A percentile compares a stretch with the other conserved stretches of the same genome.
These are phyloP conservation scores for Blastomyces emzantsi DNA, from an alignment of 2,329 filamentous ascomycete genomes.

Conservation along the genomic window DNA sequence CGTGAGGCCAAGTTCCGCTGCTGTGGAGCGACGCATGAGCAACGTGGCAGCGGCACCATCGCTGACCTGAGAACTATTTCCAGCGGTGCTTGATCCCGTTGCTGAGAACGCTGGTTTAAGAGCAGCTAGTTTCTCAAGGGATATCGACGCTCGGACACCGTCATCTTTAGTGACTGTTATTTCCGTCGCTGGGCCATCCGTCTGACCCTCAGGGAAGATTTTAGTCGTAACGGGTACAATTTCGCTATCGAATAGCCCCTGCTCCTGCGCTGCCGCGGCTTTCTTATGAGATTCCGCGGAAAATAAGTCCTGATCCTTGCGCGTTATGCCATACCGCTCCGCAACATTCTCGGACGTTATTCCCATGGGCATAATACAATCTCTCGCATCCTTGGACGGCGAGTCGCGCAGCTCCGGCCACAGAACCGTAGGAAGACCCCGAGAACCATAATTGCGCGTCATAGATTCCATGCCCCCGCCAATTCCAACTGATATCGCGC, in stretches of 20 bases:
- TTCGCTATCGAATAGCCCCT: constrained; percentile 65
- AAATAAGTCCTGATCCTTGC: constrained; percentile 74
- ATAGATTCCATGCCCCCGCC: constrained; percentile 94
- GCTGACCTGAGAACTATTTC: constrained; percentile 75
- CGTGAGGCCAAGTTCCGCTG: constrained; percentile 60
- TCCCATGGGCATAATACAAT: constrained; percentile 94
- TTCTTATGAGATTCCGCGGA: constrained; percentile 65
- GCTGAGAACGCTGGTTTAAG: constrained; percentile 79
- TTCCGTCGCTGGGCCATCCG: constrained; percentile 46
- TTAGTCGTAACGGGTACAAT: constrained; percentile 70
- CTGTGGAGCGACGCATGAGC: constrained; percentile 75
- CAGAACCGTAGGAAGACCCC: constrained; percentile 73
- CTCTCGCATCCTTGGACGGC: constrained; percentile 58
- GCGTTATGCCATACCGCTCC: constrained; percentile 59
- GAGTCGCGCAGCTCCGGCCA: constrained; percentile 66
- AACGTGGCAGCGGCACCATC: constrained; percentile 80
- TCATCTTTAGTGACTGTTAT: constrained; percentile 71
- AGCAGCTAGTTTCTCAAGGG: constrained; percentile 59
- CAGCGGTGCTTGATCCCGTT: constrained; percentile 70
- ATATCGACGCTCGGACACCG: constrained; percentile 63
- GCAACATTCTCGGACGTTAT: constrained; percentile 86
- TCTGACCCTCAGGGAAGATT: constrained; percentile 55
- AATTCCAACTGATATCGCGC: constrained; percentile 63
- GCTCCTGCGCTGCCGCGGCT: constrained; percentile 59
- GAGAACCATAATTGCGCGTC: constrained; percentile 78